Base-by-base conservation (phyloP, 2,329 filamentous ascomycete species). In the Trichoderma gracile region DNA sequence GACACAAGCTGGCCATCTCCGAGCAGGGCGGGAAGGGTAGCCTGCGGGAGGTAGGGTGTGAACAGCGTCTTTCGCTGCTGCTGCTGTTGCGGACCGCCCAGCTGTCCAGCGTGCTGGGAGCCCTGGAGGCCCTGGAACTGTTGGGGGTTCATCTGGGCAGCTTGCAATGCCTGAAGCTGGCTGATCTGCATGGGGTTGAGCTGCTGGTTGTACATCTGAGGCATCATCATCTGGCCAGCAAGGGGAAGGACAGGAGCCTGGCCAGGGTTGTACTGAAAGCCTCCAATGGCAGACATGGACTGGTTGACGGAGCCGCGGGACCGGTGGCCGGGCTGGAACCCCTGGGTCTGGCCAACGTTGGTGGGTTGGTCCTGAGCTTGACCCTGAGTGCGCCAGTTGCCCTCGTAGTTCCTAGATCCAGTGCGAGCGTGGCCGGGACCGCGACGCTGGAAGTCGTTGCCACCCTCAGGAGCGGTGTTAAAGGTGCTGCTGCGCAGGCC, bases 1-100 rank as follows among this genome's bases (percentile, higher is more conserved):
- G 94, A 94, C 62, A 99, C 95, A 65, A 99, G 89, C 78, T 97
- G 93, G 19, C 95, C 95, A 73, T 97, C 92, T 66, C 87, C 89
- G 65, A 98, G 86, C 45, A 99, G 85, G 57, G 93, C 94, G 65
- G 95, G 95, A 21, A 99, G 84, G 65, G 90, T 96, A 7, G 94
- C 94, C 77, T 99, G 95, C 17, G 95, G 94, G 57, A 99, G 86
- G 73, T 99, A 99, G 68, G 95, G 95, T 71, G 95, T 98, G 81
- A 99, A 99, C 23, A 99, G 86, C 1, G 95, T 99, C 85, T 99
- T 99, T 75, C 95, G 89, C 80, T 97, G 93, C 75, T 97, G 92
- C 73, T 95, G 90, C 68, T 90, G 88, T 70, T 89, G 85, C 69
- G 88, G 86, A 73, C 82, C 87, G 75, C 80, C 86, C 76, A 86